phyloP scores from a whole-genome alignment of 2,329 filamentous ascomycete genomes.

The Verticillium zaregamsianum region DNA sequence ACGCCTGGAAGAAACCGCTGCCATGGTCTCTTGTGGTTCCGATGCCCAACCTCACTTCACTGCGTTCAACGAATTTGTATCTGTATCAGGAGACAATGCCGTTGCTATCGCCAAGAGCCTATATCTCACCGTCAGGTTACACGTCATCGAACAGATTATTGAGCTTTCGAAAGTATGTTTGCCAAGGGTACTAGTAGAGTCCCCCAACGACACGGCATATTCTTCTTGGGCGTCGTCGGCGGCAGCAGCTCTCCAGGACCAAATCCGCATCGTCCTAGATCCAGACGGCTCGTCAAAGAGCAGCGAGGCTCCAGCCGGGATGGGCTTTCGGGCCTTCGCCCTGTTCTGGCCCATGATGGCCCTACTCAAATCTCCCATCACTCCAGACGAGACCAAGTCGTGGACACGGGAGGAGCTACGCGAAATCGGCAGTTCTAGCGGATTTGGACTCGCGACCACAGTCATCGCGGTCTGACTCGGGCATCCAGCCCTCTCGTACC shows the following conservation, averaged over 20 bases:
- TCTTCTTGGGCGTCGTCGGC: not conserved
- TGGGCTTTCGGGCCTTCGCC: not conserved
- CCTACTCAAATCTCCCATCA: not conserved
- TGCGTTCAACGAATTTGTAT: not conserved
- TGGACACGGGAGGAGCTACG: not conserved
- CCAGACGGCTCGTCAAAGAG: not conserved
- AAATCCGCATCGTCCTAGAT: not conserved
- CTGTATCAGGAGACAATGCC: constrained; percentile 13
- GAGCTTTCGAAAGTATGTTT: not conserved
- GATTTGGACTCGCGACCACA: not conserved
- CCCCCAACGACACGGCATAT: not conserved
- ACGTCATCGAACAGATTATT: not conserved
- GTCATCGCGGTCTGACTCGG: not conserved
- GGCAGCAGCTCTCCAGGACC: not conserved
- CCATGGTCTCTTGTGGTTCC: too few relatives aligned
- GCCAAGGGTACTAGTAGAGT: not conserved
- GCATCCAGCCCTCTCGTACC: too few relatives aligned
- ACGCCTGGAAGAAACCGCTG: not conserved
- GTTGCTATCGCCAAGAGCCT: constrained; percentile 6
- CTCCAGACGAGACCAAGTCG: not conserved
- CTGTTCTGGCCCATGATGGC: not conserved
- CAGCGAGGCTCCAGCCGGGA: not conserved
- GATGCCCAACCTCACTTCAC: not conserved
- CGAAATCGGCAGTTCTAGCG: not conserved
- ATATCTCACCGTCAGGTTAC: not conserved